Evolutionary conservation across 768 basidiomycete genomes (phyloP).

Genomic region (Calvatia gigantea): DNA sequence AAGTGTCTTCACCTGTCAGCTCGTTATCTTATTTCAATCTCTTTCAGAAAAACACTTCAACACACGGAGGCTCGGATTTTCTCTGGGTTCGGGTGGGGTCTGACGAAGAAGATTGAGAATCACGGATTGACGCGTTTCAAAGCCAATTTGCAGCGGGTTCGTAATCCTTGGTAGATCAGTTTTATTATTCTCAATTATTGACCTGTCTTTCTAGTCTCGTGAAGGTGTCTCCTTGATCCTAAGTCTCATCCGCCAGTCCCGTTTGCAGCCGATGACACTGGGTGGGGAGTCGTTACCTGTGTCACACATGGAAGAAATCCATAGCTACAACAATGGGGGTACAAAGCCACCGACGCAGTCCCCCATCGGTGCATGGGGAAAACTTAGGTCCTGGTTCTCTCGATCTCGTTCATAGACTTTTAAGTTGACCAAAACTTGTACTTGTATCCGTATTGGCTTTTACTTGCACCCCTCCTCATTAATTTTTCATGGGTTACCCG

Average conservation of each 20-base stretch:
- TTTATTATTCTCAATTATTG: neutral
- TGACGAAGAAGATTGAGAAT: constrained; percentile 83
- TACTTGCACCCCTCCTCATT: constrained; percentile 1
- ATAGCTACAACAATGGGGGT: neutral
- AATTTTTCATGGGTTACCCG: neutral
- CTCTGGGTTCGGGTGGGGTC: constrained; percentile 89
- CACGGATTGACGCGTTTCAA: constrained; percentile 85
- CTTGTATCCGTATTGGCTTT: neutral
- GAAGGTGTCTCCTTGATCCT: constrained; percentile 86
- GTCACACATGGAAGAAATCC: constrained; percentile 9
- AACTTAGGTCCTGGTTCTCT: constrained; percentile 15
- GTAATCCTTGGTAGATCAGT: constrained; percentile 20
- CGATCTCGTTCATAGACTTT: constrained; percentile 3
- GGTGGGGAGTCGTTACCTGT: constrained; percentile 27
- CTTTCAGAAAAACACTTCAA: constrained; percentile 73
- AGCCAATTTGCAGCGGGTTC: constrained; percentile 78
- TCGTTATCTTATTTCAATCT: neutral
- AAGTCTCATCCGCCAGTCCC: constrained; percentile 73
- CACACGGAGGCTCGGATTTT: constrained; percentile 82
- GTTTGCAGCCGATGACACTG: constrained; percentile 55
- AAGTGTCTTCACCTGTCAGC: neutral
- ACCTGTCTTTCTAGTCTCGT: constrained; percentile 54
- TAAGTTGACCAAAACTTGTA: constrained; percentile 1
- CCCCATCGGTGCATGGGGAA: constrained; percentile 13
- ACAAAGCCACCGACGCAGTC: neutral